phyloP scores from a whole-genome alignment of 2,329 filamentous ascomycete species.

The Trichoderma sp. region DNA sequence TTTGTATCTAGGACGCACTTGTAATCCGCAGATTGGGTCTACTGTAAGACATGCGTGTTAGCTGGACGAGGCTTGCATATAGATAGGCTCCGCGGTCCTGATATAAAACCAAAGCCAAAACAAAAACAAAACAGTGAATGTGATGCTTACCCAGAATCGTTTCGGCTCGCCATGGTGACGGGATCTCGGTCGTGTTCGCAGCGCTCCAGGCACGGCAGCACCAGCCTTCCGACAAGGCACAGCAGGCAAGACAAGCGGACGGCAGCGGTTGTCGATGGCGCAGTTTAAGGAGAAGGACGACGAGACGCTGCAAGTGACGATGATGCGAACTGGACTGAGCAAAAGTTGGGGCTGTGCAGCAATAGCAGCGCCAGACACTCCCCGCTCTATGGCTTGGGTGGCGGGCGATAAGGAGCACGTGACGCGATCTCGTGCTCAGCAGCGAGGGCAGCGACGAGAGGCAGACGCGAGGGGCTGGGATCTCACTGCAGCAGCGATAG shows the following conservation, averaged over 20 bases:
- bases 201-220: constrained; percentile 20
- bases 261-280: constrained; percentile 9
- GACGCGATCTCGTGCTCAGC: constrained; percentile 6
- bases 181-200: background rate
- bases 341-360: constrained; percentile 20
- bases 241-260: background rate
- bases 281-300: constrained; percentile 14
- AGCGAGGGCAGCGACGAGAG: background rate
- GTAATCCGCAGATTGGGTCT: constrained; percentile 89
- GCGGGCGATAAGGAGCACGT: constrained; percentile 21
- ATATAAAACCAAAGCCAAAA: background rate
- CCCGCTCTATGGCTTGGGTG: constrained; percentile 19
- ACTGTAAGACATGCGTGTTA: constrained; percentile 41
- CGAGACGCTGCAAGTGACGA: constrained; percentile 14
- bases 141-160: constrained; percentile 16
- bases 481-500: background rate
- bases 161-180: constrained; percentile 21
- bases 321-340: constrained; percentile 18
- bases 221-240: constrained; percentile 12
- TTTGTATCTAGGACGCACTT: constrained; percentile 57
- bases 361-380: constrained; percentile 19
- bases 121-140: background rate
- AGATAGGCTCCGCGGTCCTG: background rate
- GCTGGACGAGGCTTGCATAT: background rate
- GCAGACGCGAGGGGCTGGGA: background rate